phyloP scores from a whole-genome alignment of 306 rosid genomes.

The Castanea crenata region DNA sequence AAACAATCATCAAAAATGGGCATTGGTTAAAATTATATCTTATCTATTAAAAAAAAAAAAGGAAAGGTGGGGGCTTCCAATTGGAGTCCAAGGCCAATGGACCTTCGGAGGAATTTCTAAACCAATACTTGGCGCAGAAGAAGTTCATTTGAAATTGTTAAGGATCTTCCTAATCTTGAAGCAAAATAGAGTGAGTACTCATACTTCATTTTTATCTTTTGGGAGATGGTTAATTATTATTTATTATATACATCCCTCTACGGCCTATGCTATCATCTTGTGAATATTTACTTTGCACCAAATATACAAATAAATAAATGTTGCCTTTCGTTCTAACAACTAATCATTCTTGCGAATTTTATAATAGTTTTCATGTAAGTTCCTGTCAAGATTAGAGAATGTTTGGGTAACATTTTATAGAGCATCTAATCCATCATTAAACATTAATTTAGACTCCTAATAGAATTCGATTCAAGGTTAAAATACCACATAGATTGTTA shows the following conservation, averaged over 20 bases:
- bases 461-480: slow-evolving; percentile 7
- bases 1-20: fast-evolving
- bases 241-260: neutral
- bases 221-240: neutral
- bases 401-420: neutral
- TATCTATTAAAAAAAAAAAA: no score
- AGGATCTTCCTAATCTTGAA: no score
- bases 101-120: no score
- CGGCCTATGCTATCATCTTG: neutral
- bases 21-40: no score
- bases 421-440: neutral
- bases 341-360: neutral
- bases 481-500: slow-evolving; percentile 21
- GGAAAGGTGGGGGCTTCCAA: no score
- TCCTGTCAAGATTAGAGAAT: no score
- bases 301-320: neutral
- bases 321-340: neutral
- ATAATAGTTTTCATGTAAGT: no score
- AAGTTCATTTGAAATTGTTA: no score
- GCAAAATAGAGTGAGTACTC: no score
- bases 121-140: no score
- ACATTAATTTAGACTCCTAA: neutral
- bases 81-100: no score
- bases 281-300: neutral
- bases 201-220: no score